Evolutionary conservation across 2,329 filamentous ascomycete species (phyloP).

Genomic region (Clonostachys byssicola): DNA sequence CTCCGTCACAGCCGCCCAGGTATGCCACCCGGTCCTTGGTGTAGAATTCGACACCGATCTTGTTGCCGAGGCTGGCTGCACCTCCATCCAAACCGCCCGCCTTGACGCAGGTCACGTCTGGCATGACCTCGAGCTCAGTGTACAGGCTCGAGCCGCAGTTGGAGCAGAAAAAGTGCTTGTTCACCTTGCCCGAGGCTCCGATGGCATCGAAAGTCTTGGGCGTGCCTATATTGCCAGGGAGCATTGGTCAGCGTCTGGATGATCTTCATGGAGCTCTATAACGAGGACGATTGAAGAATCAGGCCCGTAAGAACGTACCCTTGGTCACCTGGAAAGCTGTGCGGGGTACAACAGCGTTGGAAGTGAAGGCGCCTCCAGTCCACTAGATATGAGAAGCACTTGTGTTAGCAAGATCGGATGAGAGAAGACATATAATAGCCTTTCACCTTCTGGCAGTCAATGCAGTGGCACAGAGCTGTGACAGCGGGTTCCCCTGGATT

Average conservation of each 20-base stretch:
- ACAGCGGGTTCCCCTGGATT: conserved; percentile 29
- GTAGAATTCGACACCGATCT: conserved; percentile 48
- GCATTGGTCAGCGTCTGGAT: background rate
- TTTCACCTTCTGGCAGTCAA: conserved; percentile 48
- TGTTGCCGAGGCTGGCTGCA: conserved; percentile 31
- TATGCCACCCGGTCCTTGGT: conserved; percentile 42
- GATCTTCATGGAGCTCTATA: background rate
- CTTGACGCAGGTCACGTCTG: conserved; percentile 43
- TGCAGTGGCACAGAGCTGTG: conserved; percentile 47
- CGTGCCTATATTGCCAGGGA: conserved; percentile 21
- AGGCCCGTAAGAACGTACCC: conserved; percentile 20
- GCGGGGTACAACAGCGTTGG: conserved; percentile 45
- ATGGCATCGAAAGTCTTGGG: conserved; percentile 40
- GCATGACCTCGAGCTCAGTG: conserved; percentile 48
- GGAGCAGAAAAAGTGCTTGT: conserved; percentile 51
- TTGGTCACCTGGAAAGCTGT: conserved; percentile 41
- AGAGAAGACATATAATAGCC: background rate
- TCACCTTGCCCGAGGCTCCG: conserved; percentile 47
- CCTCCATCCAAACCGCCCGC: conserved; percentile 45
- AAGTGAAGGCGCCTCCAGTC: conserved; percentile 49
- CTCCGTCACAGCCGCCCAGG: conserved; percentile 31
- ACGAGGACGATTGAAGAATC: background rate
- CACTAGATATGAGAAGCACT: conserved; percentile 19
- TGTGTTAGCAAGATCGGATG: background rate
- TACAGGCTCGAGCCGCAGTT: conserved; percentile 47